Conservation (phyloP, 116 monocot species). For the Thalassia testudinum region DNA sequence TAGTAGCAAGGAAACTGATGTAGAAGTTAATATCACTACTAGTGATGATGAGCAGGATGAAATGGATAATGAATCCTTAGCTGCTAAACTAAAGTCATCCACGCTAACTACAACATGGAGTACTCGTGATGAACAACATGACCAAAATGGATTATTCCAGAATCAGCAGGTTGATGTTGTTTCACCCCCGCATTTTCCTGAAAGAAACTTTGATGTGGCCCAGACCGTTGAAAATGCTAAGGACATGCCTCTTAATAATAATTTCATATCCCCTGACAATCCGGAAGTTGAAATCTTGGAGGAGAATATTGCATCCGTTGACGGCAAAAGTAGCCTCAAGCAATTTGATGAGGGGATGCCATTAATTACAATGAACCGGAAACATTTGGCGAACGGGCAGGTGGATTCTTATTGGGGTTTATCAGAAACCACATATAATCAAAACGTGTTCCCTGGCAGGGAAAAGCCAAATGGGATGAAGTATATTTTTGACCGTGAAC, state of each 20-base stretch:
- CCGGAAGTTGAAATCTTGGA: conserved; percentile 6
- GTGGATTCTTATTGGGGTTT: too few relatives aligned
- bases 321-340: conserved; percentile 2
- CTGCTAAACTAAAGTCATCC: conserved; percentile 17
- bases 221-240: conserved; percentile 15
- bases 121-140: conserved; percentile 15
- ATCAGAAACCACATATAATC: too few relatives aligned
- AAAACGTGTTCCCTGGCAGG: neutral
- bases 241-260: conserved; percentile 3
- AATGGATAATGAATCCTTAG: conserved; percentile 12
- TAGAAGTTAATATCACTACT: conserved; percentile 79
- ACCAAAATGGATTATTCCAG: conserved; percentile 8
- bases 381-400: neutral
- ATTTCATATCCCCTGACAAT: conserved; percentile 11
- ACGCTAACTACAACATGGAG: conserved; percentile 7
- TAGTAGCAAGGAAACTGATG: conserved; percentile 85
- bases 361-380: neutral
- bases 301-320: conserved; percentile 4
- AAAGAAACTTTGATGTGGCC: conserved; percentile 9
- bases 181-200: conserved; percentile 16
- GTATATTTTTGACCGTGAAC: conserved; percentile 12
- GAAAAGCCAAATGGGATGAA: neutral
- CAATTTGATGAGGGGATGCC: conserved; percentile 11
- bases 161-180: conserved; percentile 10
- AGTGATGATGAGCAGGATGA: conserved; percentile 76